Conservation (phyloP, 441 rosid species). For the Syzygium syzygioides region DNA sequence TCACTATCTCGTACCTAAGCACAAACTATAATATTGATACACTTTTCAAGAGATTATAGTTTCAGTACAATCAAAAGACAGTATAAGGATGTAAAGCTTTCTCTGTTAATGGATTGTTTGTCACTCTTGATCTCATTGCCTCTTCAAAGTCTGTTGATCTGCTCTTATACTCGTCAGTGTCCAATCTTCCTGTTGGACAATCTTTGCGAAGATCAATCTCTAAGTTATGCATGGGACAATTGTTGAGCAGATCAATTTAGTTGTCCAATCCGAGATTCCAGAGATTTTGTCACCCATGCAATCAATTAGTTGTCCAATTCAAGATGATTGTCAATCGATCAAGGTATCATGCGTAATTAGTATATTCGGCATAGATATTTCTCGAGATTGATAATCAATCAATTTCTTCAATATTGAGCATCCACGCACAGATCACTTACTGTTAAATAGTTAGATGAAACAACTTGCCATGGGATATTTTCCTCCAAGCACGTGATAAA, state of each 20-base stretch:
- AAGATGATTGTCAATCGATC: neutral
- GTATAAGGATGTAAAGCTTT: no score
- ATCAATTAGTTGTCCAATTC: no score
- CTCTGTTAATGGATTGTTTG: neutral
- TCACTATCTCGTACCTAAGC: no score
- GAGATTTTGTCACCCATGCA: neutral
- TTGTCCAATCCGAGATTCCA: no score
- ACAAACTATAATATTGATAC: neutral
- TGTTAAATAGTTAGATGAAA: no score
- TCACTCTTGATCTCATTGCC: neutral
- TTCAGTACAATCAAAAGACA: neutral
- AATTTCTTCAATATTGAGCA: no score
- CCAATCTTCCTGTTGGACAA: neutral
- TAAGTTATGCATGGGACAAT: neutral
- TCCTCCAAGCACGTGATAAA: no score
- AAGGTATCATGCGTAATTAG: neutral
- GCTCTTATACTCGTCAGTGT: neutral
- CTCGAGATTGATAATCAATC: neutral
- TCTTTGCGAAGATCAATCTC: neutral
- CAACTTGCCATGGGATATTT: no score
- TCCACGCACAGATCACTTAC: no score
- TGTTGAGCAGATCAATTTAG: neutral
- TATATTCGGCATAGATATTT: no score
- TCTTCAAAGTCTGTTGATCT: neutral
- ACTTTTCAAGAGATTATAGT: neutral